phyloP scores from a whole-genome alignment of 768 basidiomycete species.

The Collybia sordida region DNA sequence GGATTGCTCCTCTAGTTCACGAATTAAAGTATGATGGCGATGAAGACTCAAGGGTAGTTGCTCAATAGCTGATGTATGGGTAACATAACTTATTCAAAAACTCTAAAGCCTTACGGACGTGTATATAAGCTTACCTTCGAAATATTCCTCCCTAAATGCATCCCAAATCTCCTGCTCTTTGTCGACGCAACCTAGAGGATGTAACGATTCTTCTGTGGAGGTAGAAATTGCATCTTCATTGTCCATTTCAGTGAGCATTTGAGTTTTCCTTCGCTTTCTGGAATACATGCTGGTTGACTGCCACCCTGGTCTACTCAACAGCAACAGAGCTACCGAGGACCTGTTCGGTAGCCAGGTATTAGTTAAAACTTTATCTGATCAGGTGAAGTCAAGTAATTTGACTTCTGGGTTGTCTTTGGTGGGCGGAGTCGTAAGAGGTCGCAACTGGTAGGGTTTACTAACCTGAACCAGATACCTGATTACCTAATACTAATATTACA shows the following conservation, averaged over 20 bases:
- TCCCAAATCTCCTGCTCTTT: conserved; percentile 73
- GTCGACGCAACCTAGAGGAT: conserved; percentile 19
- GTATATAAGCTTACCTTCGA: conserved; percentile 54
- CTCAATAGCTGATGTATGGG: conserved; percentile 55
- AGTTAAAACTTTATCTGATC: too few species aligned
- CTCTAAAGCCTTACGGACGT: too few species aligned
- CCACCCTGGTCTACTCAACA: background rate
- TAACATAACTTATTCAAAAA: too few species aligned
- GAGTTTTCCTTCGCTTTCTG: conserved; percentile 51
- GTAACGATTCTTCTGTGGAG: too few species aligned
- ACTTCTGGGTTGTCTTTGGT: too few species aligned
- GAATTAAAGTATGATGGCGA: conserved; percentile 66
- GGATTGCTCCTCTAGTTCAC: conserved; percentile 70
- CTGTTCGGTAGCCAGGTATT: too few species aligned
- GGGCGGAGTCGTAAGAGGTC: too few species aligned
- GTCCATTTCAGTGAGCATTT: conserved; percentile 32
- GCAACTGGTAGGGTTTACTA: too few species aligned
- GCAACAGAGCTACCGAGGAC: too few species aligned
- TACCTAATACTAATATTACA: too few species aligned
- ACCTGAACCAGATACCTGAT: too few species aligned
- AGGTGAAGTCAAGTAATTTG: too few species aligned
- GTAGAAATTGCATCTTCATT: conserved; percentile 10
- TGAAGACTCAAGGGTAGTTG: conserved; percentile 76
- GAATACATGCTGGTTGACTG: conserved; percentile 25
- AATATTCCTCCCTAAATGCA: conserved; percentile 74